Evolutionary conservation across 2,329 filamentous ascomycete species (phyloP).

Genomic region (Talaromyces funiculosus): DNA sequence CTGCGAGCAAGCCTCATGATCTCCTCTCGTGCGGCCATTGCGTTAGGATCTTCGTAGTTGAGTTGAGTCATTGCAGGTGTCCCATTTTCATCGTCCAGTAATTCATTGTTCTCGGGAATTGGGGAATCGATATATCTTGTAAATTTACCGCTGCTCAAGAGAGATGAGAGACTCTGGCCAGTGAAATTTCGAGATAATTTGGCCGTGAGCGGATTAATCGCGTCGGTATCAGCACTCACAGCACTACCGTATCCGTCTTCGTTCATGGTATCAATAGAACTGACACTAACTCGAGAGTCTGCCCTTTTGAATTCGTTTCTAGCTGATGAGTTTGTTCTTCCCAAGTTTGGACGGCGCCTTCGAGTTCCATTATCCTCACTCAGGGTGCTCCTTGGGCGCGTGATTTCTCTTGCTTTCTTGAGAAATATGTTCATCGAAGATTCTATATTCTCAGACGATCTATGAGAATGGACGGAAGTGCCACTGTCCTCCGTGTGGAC

Average conservation of each 20-base stretch:
- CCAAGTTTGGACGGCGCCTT: slow-evolving; percentile 35
- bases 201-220: slow-evolving; percentile 16
- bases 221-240: slow-evolving; percentile 22
- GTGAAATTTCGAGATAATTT: slow-evolving; percentile 20
- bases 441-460: slow-evolving; percentile 25
- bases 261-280: slow-evolving; percentile 47
- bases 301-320: slow-evolving; percentile 19
- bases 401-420: slow-evolving; percentile 33
- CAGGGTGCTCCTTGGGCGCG: slow-evolving; percentile 22
- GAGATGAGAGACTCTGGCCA: slow-evolving; percentile 28
- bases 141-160: slow-evolving; percentile 27
- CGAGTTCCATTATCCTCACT: slow-evolving; percentile 20
- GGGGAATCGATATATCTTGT: slow-evolving; percentile 22
- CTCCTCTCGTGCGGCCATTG: slow-evolving; percentile 52
- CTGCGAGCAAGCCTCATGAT: slow-evolving; percentile 41
- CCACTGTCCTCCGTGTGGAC: slow-evolving; percentile 16
- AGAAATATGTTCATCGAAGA: slow-evolving; percentile 38
- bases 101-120: slow-evolving; percentile 21
- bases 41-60: slow-evolving; percentile 47
- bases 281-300: slow-evolving; percentile 42
- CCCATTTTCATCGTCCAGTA: slow-evolving; percentile 27
- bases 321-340: slow-evolving; percentile 39
- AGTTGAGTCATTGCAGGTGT: slow-evolving; percentile 43
- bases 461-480: slow-evolving; percentile 19
- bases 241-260: slow-evolving; percentile 37